Evolutionary conservation across 768 basidiomycete species (phyloP).

Genomic region (Suillus occidentalis): DNA sequence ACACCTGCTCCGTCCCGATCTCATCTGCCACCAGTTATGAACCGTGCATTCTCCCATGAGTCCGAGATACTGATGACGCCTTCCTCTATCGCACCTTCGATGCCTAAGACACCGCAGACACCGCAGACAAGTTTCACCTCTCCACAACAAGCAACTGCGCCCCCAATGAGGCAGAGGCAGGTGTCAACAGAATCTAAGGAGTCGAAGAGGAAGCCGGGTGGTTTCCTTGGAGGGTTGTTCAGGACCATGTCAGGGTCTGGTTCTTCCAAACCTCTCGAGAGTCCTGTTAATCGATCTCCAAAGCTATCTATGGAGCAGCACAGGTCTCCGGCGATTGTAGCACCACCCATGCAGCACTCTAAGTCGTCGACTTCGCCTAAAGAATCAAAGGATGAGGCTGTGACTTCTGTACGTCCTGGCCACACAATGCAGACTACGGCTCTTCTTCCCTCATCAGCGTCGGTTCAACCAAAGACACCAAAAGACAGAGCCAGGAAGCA

Average conservation of each 20-base stretch:
- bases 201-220: conserved; percentile 31
- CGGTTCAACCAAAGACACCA: conserved; percentile 8
- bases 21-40: conserved; percentile 25
- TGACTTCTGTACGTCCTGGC: not conserved
- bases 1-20: conserved; percentile 31
- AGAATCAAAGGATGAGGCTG: conserved; percentile 14
- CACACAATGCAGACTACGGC: not conserved
- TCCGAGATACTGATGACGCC: conserved; percentile 59
- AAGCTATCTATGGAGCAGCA: conserved; percentile 23
- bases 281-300: conserved; percentile 20
- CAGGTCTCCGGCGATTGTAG: conserved; percentile 6
- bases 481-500: conserved; percentile 18
- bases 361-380: conserved; percentile 18
- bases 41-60: conserved; percentile 46
- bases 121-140: conserved; percentile 13
- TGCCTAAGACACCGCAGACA: conserved; percentile 35
- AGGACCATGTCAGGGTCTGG: conserved; percentile 33
- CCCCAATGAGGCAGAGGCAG: conserved; percentile 25
- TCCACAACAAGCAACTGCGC: conserved; percentile 10
- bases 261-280: conserved; percentile 30
- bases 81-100: conserved; percentile 57
- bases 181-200: conserved; percentile 33
- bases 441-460: conserved; percentile 8
- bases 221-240: conserved; percentile 30
- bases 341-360: conserved; percentile 10